These are phyloP conservation scores for Neophaeococcomyces mojaviensis DNA, from an alignment of 2,329 filamentous ascomycete genomes.

Conservation along the genomic window DNA sequence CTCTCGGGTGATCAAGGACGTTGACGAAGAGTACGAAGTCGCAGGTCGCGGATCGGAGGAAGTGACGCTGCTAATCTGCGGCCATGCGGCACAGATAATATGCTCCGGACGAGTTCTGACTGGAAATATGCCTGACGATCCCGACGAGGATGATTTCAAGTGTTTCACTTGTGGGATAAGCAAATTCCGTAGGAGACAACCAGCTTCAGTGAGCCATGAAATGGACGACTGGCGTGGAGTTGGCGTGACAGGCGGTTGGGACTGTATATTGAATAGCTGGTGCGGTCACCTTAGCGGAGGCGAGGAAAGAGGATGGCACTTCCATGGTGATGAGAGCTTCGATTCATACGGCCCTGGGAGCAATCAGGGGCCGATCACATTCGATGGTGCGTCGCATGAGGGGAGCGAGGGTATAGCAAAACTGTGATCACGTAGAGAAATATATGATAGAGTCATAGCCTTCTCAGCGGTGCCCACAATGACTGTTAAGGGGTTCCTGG, in stretches of 20 bases:
- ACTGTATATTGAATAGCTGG: conserved; percentile 71
- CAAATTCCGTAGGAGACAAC: conserved; percentile 49
- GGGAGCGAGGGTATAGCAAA: conserved; percentile 1
- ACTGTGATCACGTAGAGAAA: neutral
- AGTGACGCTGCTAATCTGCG: conserved; percentile 68
- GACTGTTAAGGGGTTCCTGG: no score
- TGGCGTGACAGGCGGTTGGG: conserved; percentile 66
- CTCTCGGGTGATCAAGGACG: conserved; percentile 26
- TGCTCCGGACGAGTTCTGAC: conserved; percentile 76
- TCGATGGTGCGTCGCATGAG: conserved; percentile 10
- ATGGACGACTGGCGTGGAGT: conserved; percentile 21
- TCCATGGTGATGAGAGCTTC: conserved; percentile 41
- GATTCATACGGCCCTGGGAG: conserved; percentile 26
- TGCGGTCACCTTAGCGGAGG: conserved; percentile 73
- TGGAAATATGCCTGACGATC: conserved; percentile 63
- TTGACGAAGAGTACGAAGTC: conserved; percentile 31
- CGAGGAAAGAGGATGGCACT: conserved; percentile 73
- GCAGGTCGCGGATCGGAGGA: conserved; percentile 47
- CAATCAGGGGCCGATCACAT: conserved; percentile 24
- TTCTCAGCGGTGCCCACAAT: no score
- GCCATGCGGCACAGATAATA: conserved; percentile 85
- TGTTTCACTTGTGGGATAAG: conserved; percentile 79
- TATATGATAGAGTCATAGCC: no score
- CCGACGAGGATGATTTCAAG: conserved; percentile 69
- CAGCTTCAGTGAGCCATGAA: conserved; percentile 26